phyloP scores from a whole-genome alignment of 169 alveolate species.

The Plasmodium gonderi region DNA sequence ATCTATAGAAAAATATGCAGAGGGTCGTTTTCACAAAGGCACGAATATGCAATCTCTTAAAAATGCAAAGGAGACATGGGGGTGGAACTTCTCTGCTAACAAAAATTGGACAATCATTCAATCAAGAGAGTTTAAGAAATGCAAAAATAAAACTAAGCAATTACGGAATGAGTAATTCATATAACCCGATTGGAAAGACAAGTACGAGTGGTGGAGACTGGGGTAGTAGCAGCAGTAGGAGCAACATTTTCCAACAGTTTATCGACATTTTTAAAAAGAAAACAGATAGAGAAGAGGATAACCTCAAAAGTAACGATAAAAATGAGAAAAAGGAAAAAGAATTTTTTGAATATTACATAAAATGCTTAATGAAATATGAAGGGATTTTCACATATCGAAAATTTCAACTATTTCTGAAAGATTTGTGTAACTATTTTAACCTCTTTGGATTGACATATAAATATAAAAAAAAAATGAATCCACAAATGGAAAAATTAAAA shows the following conservation, averaged over 20 bases:
- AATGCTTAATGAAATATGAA: conserved; percentile 75
- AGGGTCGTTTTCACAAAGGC: neutral
- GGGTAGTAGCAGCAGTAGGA: neutral
- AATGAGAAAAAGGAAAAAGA: conserved; percentile 59
- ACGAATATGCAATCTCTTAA: conserved; percentile 7
- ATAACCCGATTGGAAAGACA: neutral
- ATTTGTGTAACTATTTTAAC: conserved; percentile 24
- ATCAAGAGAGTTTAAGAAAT: conserved; percentile 53
- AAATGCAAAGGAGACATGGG: conserved; percentile 22
- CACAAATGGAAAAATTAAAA: conserved; percentile 55
- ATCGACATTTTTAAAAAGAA: conserved; percentile 43
- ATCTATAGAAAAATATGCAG: conserved; percentile 2
- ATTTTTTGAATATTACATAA: conserved; percentile 36
- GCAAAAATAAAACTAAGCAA: conserved; percentile 23
- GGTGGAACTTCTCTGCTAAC: conserved; percentile 65
- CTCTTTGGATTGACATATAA: conserved; percentile 24
- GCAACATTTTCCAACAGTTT: conserved; percentile 43
- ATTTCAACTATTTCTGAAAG: conserved; percentile 50
- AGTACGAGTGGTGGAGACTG: neutral
- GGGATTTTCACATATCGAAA: conserved; percentile 47
- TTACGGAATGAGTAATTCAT: neutral
- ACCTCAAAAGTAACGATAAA: conserved; percentile 8
- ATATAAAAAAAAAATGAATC: conserved; percentile 65
- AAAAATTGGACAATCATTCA: conserved; percentile 52
- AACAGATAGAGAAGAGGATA: conserved; percentile 15